Base-by-base conservation (phyloP, 2,329 filamentous ascomycete species). In the Penicillium thymicola region DNA sequence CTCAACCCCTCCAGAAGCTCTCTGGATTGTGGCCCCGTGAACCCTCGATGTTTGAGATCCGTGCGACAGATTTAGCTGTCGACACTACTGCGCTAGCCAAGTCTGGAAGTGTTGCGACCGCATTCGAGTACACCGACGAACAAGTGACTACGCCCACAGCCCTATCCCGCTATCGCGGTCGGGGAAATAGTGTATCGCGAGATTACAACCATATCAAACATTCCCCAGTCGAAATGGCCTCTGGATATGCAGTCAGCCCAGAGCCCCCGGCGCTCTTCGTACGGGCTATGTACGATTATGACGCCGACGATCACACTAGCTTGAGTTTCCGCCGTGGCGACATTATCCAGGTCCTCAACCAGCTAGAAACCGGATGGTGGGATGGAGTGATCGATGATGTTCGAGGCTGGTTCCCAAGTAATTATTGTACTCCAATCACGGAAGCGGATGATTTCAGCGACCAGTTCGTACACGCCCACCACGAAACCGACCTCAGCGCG, bases 311-410 rank as follows among this genome's bases (percentile, higher is more conserved):
- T 76, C 87, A 91, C 68, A 97, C 93, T 46, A 97, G 92, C 78
- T 79, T 99, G 72, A 97, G 92, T 77, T 99, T 99, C 76, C 90
- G 91, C 68, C 89, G 96, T 74, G 94, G 94, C 70, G 94, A 99
- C 77, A 87, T 97, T 65, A 99, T 99, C 68, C 93, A 97, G 78
- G 94, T 99, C 67, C 93, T 99, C 68, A 99, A 94, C 51, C 93
- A 97, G 77, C 82, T 97, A 55, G 94, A 99, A 75, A 97, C 92
- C 69, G 94, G 94, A 55, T 99, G 94, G 94, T 99, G 94, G 94
- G 94, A 99, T 78, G 94, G 94, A 47, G 91, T 99, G 54, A 96
- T 99, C 73, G 94, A 97, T 70, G 91, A 92, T 57, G 89, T 96
- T 65, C 88, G 94, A 72, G 94, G 94, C 72, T 99, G 94, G 94